These are phyloP conservation scores for Fraxinus cuspidata DNA, from an alignment of 257 asterid genomes.

Conservation along the genomic window DNA sequence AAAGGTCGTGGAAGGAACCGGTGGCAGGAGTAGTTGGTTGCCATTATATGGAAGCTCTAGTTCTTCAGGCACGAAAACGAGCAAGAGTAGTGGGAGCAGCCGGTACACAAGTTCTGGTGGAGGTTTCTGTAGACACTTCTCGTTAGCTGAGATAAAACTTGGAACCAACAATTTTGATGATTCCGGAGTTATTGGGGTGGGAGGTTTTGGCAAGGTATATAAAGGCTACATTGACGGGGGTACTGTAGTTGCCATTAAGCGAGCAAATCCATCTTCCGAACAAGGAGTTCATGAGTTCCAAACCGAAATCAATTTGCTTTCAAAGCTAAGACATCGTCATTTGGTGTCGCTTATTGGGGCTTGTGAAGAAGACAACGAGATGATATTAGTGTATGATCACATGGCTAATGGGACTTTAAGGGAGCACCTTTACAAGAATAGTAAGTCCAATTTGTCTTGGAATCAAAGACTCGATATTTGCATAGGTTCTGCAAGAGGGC, in stretches of 20 bases:
- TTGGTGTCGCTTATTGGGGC: constrained; percentile 51
- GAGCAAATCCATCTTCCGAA: constrained; percentile 44
- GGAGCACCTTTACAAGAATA: constrained; percentile 39
- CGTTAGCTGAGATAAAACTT: constrained; percentile 35
- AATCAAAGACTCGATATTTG: constrained; percentile 44
- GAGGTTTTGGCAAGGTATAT: constrained; percentile 53
- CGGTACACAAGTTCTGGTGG: constrained; percentile 28
- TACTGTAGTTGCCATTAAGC: constrained; percentile 39
- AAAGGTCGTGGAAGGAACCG: not conserved
- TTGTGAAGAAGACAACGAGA: constrained; percentile 47
- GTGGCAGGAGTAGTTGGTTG: constrained; percentile 32
- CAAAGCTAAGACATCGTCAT: constrained; percentile 47
- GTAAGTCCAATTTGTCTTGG: constrained; percentile 36
- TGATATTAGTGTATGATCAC: constrained; percentile 49
- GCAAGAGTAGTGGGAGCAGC: constrained; percentile 31
- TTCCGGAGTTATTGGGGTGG: constrained; percentile 44
- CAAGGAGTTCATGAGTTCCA: constrained; percentile 50
- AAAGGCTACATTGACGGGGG: constrained; percentile 40
- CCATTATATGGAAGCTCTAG: constrained; percentile 13
- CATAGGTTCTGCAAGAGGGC: constrained; percentile 53
- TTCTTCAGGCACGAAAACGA: constrained; percentile 15
- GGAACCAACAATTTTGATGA: constrained; percentile 44
- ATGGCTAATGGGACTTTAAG: constrained; percentile 54
- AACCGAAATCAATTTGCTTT: constrained; percentile 47
- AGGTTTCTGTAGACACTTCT: constrained; percentile 37